These are phyloP conservation scores for Phlebiopsis gigantea DNA, from an alignment of 768 basidiomycete genomes.

Conservation along the genomic window DNA sequence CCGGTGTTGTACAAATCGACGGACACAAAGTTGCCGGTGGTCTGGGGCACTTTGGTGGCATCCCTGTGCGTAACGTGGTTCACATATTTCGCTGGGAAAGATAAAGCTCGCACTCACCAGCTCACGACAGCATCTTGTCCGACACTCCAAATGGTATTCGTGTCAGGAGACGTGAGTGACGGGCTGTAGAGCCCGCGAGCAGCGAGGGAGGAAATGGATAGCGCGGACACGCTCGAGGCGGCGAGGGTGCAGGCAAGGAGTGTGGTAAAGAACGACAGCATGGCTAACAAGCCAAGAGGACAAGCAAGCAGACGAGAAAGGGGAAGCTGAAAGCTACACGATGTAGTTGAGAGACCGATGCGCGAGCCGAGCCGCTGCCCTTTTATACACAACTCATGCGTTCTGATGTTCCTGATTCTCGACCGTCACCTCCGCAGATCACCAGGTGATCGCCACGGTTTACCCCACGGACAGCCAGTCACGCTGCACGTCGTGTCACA, in stretches of 20 bases:
- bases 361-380: neutral
- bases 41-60: neutral
- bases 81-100: no score
- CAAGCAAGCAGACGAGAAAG: neutral
- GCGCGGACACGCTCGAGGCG: neutral
- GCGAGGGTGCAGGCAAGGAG: neutral
- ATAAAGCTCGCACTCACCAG: neutral
- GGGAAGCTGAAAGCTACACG: neutral
- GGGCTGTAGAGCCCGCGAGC: conserved; percentile 3
- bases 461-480: no score
- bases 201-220: neutral
- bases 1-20: neutral
- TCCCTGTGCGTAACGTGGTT: neutral
- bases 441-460: neutral
- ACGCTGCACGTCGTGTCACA: no score
- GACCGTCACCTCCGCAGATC: neutral
- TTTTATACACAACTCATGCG: neutral
- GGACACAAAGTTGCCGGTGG: neutral
- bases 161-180: neutral
- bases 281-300: neutral
- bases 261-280: conserved; percentile 2
- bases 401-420: neutral
- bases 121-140: neutral
- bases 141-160: conserved; percentile 1
- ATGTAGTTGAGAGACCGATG: neutral